Evolutionary conservation across 306 rosid species (phyloP).

Genomic region (Sophora flavescens): DNA sequence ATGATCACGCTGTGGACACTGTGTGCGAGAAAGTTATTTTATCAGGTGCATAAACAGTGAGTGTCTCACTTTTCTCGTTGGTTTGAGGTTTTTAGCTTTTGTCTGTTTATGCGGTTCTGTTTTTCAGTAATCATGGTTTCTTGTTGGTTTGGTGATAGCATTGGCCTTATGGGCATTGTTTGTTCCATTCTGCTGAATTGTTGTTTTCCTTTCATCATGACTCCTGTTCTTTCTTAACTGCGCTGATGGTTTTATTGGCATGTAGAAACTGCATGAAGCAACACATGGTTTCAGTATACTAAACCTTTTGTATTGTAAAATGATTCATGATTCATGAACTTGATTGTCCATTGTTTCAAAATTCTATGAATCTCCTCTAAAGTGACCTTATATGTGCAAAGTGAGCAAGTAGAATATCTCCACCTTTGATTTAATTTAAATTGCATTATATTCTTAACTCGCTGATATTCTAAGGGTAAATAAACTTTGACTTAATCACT

Average conservation of each 20-base stretch:
- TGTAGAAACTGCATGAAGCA: constrained; percentile 30
- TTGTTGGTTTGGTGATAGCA: background rate
- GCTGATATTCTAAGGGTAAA: too few species aligned
- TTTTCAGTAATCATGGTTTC: constrained; percentile 21
- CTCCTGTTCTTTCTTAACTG: background rate
- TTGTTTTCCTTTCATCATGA: too few species aligned
- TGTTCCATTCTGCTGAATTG: constrained; percentile 29
- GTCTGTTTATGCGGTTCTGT: constrained; percentile 25
- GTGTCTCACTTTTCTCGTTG: background rate
- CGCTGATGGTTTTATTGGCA: background rate
- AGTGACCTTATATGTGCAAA: too few species aligned
- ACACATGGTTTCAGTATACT: constrained; percentile 37
- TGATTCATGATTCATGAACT: constrained; percentile 17
- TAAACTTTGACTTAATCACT: too few species aligned
- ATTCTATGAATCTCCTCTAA: too few species aligned
- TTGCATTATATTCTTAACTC: too few species aligned
- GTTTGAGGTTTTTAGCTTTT: constrained; percentile 1
- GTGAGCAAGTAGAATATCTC: too few species aligned
- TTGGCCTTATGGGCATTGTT: constrained; percentile 17
- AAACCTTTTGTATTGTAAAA: background rate
- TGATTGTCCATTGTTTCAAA: constrained; percentile 4
- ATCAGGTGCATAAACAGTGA: constrained; percentile 28
- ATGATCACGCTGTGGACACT: constrained; percentile 38
- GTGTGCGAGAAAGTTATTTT: constrained; percentile 19
- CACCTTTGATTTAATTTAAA: too few species aligned